Base-by-base conservation (phyloP, 805 yeast genomes). In the Lachancea cidri region DNA sequence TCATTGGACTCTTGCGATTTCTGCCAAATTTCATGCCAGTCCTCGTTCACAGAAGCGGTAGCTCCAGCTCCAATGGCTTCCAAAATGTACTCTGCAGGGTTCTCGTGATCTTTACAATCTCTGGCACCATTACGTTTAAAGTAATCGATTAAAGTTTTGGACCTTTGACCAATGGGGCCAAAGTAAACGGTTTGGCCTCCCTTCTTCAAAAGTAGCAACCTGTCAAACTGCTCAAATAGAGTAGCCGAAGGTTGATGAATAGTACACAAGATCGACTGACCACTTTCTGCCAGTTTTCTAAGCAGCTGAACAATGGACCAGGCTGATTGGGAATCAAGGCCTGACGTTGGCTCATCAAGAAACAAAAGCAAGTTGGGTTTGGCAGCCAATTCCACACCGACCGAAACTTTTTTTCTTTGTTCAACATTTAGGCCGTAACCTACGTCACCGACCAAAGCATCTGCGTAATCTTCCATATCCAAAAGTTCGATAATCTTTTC, bases 11-110 rank as follows among this genome's bases (percentile, higher is more conserved):
- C 88, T 0, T 63, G 62, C 29, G 95, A 85, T 36, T 73, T 71
- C 59, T 74, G 64, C 96, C 96, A 86, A 36, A 83, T 86, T 55
- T 83, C 81, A 55, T 77, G 71, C 54, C 81, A 83, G 60, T 83
- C 85, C 62, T 79, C 84, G 36, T 70, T 70, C 15, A 87, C 84
- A 51, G 77, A 81, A 27, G 86, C 76, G 39, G 87, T 88, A 5
- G 88, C 88, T 27, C 88, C 87, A 40, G 88, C 88, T 54, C 89
- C 88, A 53, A 82, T 83, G 48, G 81, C 84, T 47, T 83, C 83
- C 64, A 87, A 70, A 95, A 87, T 87, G 93, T 94, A 87, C 67
- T 86, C 95, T 11, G 89, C 91, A 24, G 91, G 93, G 50, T 84
- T 84, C 4, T 86, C 87, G 32, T 71, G 70, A 5, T 70, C 65